These are phyloP conservation scores for Starmerella lactis-condensi DNA, from an alignment of 805 yeast species.

Conservation along the genomic window DNA sequence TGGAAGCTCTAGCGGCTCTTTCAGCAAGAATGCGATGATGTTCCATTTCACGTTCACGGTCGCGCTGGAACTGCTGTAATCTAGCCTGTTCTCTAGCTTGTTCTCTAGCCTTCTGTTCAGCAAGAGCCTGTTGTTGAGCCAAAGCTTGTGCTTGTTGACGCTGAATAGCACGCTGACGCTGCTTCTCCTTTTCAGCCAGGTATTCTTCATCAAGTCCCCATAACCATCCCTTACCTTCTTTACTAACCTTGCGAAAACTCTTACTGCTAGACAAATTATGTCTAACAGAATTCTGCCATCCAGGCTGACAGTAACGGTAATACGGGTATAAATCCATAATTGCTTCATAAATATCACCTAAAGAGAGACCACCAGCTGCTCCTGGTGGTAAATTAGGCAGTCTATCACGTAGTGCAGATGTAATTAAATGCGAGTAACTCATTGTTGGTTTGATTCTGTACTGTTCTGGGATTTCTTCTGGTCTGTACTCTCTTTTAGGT, in stretches of 20 bases:
- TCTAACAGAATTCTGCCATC: constrained; percentile 91
- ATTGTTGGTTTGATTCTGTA: constrained; percentile 68
- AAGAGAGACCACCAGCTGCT: constrained; percentile 48
- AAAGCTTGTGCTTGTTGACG: constrained; percentile 18
- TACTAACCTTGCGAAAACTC: constrained; percentile 61
- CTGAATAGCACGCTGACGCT: constrained; percentile 32
- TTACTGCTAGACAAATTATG: constrained; percentile 78
- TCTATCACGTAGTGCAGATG: constrained; percentile 53
- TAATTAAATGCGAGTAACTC: constrained; percentile 64
- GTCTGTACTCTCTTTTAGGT: constrained; percentile 38
- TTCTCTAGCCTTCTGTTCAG: constrained; percentile 17
- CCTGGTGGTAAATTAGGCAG: constrained; percentile 25
- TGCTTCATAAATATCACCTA: constrained; percentile 70
- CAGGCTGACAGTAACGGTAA: constrained; percentile 84
- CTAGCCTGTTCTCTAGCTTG: constrained; percentile 15
- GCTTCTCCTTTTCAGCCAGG: constrained; percentile 62
- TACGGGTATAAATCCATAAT: constrained; percentile 80
- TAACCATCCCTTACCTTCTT: constrained; percentile 85
- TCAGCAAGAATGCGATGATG: constrained; percentile 13
- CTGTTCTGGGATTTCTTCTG: constrained; percentile 78
- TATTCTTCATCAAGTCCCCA: constrained; percentile 85
- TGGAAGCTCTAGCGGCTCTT: constrained; percentile 14
- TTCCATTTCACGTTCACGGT: constrained; percentile 15
- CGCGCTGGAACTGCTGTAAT: constrained; percentile 15
- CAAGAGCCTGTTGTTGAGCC: constrained; percentile 20